Evolutionary conservation across 768 basidiomycete genomes (phyloP), one percentile per base, ranked within the genome.

Genomic region (Phylloporus sp.): DNA sequence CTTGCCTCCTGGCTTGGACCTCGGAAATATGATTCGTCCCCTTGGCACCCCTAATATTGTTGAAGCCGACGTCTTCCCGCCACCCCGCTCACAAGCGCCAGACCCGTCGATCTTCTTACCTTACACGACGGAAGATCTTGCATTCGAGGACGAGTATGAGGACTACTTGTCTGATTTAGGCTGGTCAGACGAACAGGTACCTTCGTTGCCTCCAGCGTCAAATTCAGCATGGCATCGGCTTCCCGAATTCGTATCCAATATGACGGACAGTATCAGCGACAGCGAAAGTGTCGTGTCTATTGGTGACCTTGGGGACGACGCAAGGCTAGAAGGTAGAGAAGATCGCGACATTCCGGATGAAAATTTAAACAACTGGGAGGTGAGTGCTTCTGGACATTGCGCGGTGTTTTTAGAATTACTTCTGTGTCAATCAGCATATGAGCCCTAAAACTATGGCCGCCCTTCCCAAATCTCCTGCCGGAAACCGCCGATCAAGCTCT

Each of bases 351-450:
- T 68, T 28, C 70, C 72, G 15, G 84, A 91, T 61, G 86, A 89
- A 68, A 93, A 93, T 58, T 66, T 86, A 54, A 97, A 94, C 59
- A 90, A 93, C 56, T 97, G 94, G 94, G 94, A 94, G 86, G 93
- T 92, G 54, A 63, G 82, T 58, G 8, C 1, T 46, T 44, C 38
- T 36, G 21, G 44, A 38, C 44, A 11, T 34, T 14, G 21, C 27
- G 11, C 20, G 13, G 20, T 7, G 45, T 27, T 43, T 32, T 43
- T 37, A 50, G 6, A 31, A 31, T 44, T 9, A 31, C 22, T 18
- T 41, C 38, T 23, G 32, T 36, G 28, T 23, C 13, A 4, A 52
- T 17, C 53, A 93, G 93, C 93, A 95, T 61, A 88, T 97, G 86
- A 95, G 94, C 54, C 91, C 92, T 4, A 89, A 90, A 68, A 94